Base-by-base conservation (phyloP, 805 yeast genomes). In the Saccharomycopsis babjevae region DNA sequence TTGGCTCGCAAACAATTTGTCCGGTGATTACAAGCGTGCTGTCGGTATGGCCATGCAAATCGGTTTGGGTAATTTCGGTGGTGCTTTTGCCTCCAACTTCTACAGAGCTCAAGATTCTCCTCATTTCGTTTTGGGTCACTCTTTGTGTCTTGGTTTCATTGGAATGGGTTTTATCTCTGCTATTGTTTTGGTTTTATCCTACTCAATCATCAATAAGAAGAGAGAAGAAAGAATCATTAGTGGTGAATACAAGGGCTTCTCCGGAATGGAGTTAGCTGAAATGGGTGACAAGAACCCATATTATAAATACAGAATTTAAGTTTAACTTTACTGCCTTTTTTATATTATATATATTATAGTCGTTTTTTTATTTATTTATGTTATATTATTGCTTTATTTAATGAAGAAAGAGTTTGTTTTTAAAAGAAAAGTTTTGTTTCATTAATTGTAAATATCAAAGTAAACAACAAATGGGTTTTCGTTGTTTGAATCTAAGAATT, bases 241-340 rank as follows among this genome's bases (percentile, higher is more conserved):
- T 32, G 79, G 78, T 1, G 66, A 65, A 39, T 76, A 69, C 60
- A 74, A 70, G 58, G 65, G 63, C 8, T 63, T 64, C 55, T 64
- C 70, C 5, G 69, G 67, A 30, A 63, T 65, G 30, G 71, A 75
- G 57, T 66, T 76, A 55, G 62, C 69, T 13, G 70, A 68, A 56
- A 67, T 75, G 76, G 80, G 80, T 22, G 80, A 77, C 66, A 72
- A 72, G 63, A 73, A 72, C 57, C 80, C 81, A 0, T 71, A 71
- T 54, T 77, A 71, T 62, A 66, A 67, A 20, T 77, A 77, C 63
- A 57, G 65, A 25, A 39, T 61, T n/a, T 62, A 36, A 58, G n/a
- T n/a, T n/a, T n/a, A n/a, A n/a, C n/a, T n/a, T n/a, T n/a, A n/a
- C n/a, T n/a, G n/a, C n/a, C n/a, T n/a, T 46, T 20, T 7, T 39